Percentiles rank a stretch among this genome's conserved stretches.
Evolutionary conservation across 2,329 filamentous ascomycete genomes (phyloP).

Genomic region (Elsinoe necatrix): DNA sequence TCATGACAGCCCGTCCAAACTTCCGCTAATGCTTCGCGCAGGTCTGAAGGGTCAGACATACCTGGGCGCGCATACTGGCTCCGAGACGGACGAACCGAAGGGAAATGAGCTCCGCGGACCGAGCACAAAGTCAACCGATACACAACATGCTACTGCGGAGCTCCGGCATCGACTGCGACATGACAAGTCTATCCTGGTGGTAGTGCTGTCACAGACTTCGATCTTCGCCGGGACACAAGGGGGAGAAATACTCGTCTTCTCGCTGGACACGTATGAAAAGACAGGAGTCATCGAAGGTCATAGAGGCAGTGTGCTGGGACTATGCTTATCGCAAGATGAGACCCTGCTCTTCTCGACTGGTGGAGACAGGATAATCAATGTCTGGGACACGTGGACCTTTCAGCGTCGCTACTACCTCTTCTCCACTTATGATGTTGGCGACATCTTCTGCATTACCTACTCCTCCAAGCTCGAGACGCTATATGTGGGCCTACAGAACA

Average conservation of each 20-base stretch:
- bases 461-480: conserved; percentile 70
- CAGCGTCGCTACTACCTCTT: conserved; percentile 79
- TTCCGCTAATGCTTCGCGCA: conserved; percentile 14
- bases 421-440: conserved; percentile 86
- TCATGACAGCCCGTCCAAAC: not conserved
- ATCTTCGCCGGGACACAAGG: conserved; percentile 91
- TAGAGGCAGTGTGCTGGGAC: conserved; percentile 78
- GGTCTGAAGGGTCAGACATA: conserved; percentile 6
- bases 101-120: not conserved
- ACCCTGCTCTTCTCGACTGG: conserved; percentile 81
- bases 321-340: conserved; percentile 69
- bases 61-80: conserved; percentile 16
- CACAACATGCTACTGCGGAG: conserved; percentile 13
- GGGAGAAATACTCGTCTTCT: conserved; percentile 87
- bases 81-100: conserved; percentile 19
- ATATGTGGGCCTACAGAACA: conserved; percentile 90
- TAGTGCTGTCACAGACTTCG: conserved; percentile 69
- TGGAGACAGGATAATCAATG: conserved; percentile 87
- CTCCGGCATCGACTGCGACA: conserved; percentile 68
- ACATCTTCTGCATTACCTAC: conserved; percentile 92
- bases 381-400: conserved; percentile 76
- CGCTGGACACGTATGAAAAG: conserved; percentile 76
- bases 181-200: conserved; percentile 68
- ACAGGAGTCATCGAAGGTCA: conserved; percentile 76
- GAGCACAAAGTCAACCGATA: not conserved